Conservation (phyloP, 192 early-diverging fungal species). For the Entophlyctis helioformis region DNA sequence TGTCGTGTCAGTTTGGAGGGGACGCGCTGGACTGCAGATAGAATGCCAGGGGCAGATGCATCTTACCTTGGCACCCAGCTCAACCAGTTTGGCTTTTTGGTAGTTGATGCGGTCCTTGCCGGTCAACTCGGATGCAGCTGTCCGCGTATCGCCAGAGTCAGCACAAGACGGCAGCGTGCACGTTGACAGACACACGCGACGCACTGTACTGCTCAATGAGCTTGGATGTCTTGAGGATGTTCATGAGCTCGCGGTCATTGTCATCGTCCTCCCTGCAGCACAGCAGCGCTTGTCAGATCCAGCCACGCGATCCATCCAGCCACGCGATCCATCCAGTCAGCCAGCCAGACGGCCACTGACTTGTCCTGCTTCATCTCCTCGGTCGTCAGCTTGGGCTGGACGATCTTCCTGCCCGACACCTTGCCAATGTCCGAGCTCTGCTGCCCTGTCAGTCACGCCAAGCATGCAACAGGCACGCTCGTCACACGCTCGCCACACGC, state of each 20-base stretch:
- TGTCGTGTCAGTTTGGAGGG: not conserved
- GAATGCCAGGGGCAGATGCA: not conserved
- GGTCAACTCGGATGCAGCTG: conserved; percentile 18
- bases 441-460: not conserved
- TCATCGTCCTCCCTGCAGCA: conserved; percentile 24
- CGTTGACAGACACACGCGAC: not conserved
- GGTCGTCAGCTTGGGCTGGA: not conserved
- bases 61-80: conserved; percentile 23
- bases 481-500: not conserved
- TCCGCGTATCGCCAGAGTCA: not conserved
- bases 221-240: conserved; percentile 25
- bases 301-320: not conserved
- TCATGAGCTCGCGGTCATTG: conserved; percentile 35
- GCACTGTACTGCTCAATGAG: conserved; percentile 34
- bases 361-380: not conserved
- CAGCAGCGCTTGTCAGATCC: conserved; percentile 4
- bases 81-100: conserved; percentile 16
- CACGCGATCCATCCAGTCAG: conserved; percentile 2
- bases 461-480: not conserved
- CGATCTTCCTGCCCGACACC: not conserved
- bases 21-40: not conserved
- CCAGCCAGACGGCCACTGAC: conserved; percentile 7
- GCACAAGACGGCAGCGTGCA: not conserved
- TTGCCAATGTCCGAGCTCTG: not conserved
- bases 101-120: conserved; percentile 31